These are phyloP conservation scores for Daldinia loculata DNA, from an alignment of 495 filamentous ascomycete genomes.

Conservation along the genomic window DNA sequence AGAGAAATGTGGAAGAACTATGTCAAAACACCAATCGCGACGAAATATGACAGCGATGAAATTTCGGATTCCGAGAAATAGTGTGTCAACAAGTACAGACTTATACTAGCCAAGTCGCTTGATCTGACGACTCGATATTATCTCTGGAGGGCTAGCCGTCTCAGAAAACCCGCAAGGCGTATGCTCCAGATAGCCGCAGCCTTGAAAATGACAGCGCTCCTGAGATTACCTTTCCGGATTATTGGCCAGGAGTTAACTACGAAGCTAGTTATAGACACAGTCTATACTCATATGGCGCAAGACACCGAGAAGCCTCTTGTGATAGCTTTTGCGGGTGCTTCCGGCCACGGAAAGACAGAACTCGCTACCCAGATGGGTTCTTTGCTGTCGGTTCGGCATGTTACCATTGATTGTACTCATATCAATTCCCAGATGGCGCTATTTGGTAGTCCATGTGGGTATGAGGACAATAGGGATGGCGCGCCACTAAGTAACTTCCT, in stretches of 20 bases:
- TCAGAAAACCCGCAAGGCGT: slow-evolving; percentile 36
- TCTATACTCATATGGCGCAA: slow-evolving; percentile 46
- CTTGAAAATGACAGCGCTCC: slow-evolving; percentile 37
- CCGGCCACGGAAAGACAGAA: slow-evolving; percentile 63
- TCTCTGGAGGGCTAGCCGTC: slow-evolving; percentile 44
- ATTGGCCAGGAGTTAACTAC: slow-evolving; percentile 54
- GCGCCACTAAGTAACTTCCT: slow-evolving; percentile 60
- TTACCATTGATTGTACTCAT: slow-evolving; percentile 53
- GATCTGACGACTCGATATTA: slow-evolving; percentile 57
- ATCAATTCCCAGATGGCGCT: slow-evolving; percentile 45
- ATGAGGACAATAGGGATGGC: slow-evolving; percentile 46
- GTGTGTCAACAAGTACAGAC: not conserved
- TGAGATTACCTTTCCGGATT: slow-evolving; percentile 54
- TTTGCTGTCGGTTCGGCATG: slow-evolving; percentile 47
- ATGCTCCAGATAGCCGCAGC: slow-evolving; percentile 47
- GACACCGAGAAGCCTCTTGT: slow-evolving; percentile 46
- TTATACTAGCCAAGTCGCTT: slow-evolving; percentile 42
- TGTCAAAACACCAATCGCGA: not conserved
- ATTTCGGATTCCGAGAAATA: not conserved
- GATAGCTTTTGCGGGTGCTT: slow-evolving; percentile 55
- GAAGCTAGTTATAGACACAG: slow-evolving; percentile 39
- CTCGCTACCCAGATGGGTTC: slow-evolving; percentile 54
- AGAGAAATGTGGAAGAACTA: slow-evolving; percentile 2
- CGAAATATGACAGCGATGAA: not conserved
- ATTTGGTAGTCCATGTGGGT: slow-evolving; percentile 40